A percentile compares a stretch with the other conserved stretches of the same genome.
These are phyloP conservation scores for Ocimum tenuiflorum DNA, from an alignment of 257 asterid genomes.

Conservation along the genomic window DNA sequence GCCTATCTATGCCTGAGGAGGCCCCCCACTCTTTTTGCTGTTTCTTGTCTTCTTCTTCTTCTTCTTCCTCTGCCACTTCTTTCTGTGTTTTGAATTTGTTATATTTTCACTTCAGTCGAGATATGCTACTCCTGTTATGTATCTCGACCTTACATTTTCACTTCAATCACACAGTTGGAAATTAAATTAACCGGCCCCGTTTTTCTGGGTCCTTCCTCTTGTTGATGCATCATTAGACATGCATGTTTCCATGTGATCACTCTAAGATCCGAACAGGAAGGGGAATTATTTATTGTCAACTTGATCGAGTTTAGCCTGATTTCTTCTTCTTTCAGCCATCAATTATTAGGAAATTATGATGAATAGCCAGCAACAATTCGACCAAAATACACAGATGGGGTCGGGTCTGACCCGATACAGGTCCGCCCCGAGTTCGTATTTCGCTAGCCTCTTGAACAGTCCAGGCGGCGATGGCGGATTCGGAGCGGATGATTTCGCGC, in stretches of 20 bases:
- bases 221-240: not conserved
- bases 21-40: not conserved
- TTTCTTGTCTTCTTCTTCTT: not conserved
- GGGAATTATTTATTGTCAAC: not conserved
- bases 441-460: conserved; percentile 34
- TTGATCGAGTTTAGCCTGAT: not conserved
- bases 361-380: conserved; percentile 21
- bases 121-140: not conserved
- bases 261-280: not conserved
- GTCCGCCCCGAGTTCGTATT: conserved; percentile 85
- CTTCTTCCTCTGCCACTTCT: not conserved
- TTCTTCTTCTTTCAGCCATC: not conserved
- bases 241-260: not conserved
- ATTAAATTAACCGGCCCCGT: no score
- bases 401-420: conserved; percentile 62
- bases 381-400: conserved; percentile 22
- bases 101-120: not conserved
- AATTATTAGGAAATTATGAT: conserved; percentile 10
- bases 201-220: not conserved
- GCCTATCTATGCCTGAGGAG: conserved; percentile 1
- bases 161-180: not conserved
- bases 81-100: not conserved
- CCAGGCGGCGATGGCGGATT: conserved; percentile 32
- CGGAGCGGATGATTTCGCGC: conserved; percentile 51
- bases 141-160: not conserved